Evolutionary conservation across 2,329 filamentous ascomycete species (phyloP), one percentile per base, ranked within the genome.

Genomic region (Aspergillus pseudonomiae): DNA sequence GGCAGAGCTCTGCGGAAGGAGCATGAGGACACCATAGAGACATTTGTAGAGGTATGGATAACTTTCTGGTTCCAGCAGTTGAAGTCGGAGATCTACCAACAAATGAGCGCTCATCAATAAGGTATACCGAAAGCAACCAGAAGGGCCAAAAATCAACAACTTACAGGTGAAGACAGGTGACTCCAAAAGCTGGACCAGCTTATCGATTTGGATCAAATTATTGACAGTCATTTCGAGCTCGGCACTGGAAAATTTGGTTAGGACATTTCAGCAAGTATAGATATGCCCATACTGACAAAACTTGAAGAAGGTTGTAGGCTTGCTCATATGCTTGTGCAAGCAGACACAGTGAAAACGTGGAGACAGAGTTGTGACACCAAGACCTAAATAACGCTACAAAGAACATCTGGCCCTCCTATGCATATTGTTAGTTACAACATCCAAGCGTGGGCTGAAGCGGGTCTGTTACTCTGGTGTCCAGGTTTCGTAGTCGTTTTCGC

Each of bases 161-260:
- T 80, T 79, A 96, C 93, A 99, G 54, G 95, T 99, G 74, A 99
- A 99, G 1, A 99, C 95, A 0, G 95, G 95, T 0, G 94, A 98
- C 77, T 99, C 95, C 45, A 99, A 88, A 19, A 99, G 85, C 77
- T 99, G 95, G 14, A 99, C 95, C 19, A 99, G 85, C 78, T 99
- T 99, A 79, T 99, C 95, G 70, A 99, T 97, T 77, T 99, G 96
- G 50, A 99, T 99, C 61, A 99, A 86, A 79, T 97, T 96, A 71
- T 97, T 97, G 70, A 99, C 95, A 0, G 94, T 98, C 93, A 99
- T 98, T 77, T 99, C 95, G 56, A 99, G 84, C 73, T 99, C 95
- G 64, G 93, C 95, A 78, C 93, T 96, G 67, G 11, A n/a, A 14
- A 39, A 48, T 53, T 77, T 54, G 75, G 75, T 74, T 63, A 72